These are phyloP conservation scores for Aphanomyces astaci DNA, from an alignment of 352 stramenopile genomes.

Conservation along the genomic window DNA sequence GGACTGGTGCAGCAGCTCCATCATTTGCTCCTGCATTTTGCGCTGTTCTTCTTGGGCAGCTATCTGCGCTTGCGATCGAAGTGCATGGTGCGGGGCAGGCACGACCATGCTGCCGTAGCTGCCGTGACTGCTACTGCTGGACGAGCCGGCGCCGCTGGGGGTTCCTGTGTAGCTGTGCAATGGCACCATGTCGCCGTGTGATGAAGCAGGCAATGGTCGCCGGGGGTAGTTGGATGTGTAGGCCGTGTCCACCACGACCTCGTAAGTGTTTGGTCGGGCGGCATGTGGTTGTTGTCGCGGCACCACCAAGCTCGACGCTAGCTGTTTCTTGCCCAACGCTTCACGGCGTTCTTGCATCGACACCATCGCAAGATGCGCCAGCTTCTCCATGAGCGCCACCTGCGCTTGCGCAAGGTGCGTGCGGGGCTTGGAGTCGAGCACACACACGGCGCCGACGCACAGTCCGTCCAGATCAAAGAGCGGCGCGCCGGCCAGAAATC, in stretches of 20 bases:
- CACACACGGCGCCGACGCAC: slow-evolving; percentile 68
- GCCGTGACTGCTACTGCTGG: slow-evolving; percentile 33
- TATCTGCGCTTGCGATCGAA: slow-evolving; percentile 18
- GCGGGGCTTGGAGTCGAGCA: slow-evolving; percentile 67
- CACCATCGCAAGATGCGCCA: slow-evolving; percentile 76
- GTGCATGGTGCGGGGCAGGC: slow-evolving; percentile 47
- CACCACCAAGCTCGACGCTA: slow-evolving; percentile 44
- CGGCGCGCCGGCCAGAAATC: slow-evolving; percentile 91
- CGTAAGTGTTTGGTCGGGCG: background rate
- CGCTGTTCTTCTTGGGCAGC: slow-evolving; percentile 47
- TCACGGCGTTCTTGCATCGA: slow-evolving; percentile 80
- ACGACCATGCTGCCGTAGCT: slow-evolving; percentile 33
- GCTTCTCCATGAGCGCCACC: slow-evolving; percentile 78
- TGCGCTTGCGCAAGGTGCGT: slow-evolving; percentile 57
- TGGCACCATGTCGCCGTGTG: slow-evolving; percentile 46
- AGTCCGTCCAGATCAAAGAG: slow-evolving; percentile 81
- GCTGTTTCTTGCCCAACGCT: slow-evolving; percentile 41
- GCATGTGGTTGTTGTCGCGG: slow-evolving; percentile 17
- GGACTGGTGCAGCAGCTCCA: slow-evolving; percentile 74
- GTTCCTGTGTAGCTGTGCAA: slow-evolving; percentile 24
- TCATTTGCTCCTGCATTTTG: slow-evolving; percentile 79
- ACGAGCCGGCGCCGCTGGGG: background rate
- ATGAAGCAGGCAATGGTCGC: background rate
- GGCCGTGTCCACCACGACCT: background rate
- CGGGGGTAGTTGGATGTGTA: background rate